Conservation (phyloP, 257 asterid species). For the Solanum dulcamara region DNA sequence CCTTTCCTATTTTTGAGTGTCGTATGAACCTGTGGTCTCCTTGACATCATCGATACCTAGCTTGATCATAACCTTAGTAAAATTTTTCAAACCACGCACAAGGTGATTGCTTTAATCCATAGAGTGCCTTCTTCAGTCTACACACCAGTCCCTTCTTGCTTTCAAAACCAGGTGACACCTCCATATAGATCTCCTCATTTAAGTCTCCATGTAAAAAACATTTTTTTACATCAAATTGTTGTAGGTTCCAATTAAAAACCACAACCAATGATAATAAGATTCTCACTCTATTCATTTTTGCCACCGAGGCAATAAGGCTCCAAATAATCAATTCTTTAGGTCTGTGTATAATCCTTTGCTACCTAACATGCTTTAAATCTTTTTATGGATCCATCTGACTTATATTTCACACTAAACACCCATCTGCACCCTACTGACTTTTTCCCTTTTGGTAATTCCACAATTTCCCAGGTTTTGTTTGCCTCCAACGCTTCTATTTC, state of each 20-base stretch:
- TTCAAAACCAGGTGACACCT: not conserved
- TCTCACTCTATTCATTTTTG: not conserved
- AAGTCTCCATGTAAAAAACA: not conserved
- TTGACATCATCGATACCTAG: not conserved
- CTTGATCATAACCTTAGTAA: not conserved
- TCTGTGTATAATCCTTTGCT: not conserved
- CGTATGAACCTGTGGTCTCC: not conserved
- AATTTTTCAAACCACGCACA: not conserved
- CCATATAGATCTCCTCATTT: not conserved
- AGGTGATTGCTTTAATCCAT: not conserved
- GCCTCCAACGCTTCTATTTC: not conserved
- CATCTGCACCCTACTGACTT: not conserved
- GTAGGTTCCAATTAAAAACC: not conserved
- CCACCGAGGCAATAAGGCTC: not conserved
- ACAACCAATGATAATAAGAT: not conserved
- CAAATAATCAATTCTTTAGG: not conserved
- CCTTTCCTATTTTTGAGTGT: not conserved
- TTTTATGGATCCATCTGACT: not conserved
- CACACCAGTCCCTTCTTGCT: not conserved
- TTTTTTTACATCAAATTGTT: not conserved
- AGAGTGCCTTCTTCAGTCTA: not conserved
- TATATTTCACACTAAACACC: not conserved
- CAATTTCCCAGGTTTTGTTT: not conserved
- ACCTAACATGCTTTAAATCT: not conserved
- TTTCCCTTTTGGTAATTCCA: not conserved